These are phyloP conservation scores for Pyrus bretschneideri DNA, from an alignment of 306 rosid species.

Conservation along the genomic window DNA sequence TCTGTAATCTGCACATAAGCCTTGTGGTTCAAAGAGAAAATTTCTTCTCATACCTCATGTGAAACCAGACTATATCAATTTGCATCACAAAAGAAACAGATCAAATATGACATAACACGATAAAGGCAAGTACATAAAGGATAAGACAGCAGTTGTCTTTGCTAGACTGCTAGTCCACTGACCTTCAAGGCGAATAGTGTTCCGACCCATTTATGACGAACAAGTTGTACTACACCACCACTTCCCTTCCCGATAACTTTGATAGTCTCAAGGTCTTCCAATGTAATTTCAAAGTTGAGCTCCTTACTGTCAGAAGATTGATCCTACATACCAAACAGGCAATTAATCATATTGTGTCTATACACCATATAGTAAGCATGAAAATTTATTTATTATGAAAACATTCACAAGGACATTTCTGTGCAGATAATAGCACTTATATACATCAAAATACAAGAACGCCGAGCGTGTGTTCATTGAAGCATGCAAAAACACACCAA, in stretches of 20 bases:
- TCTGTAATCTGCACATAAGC: neutral
- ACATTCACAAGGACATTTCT: neutral
- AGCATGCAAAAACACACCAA: neutral
- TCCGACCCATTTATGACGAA: constrained; percentile 94
- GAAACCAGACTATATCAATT: neutral
- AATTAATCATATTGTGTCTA: neutral
- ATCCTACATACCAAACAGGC: constrained; percentile 21
- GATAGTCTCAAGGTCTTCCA: constrained; percentile 83
- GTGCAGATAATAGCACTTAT: neutral
- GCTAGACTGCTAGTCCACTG: constrained; percentile 3
- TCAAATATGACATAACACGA: neutral
- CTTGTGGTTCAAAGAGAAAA: neutral
- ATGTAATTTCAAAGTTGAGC: constrained; percentile 56
- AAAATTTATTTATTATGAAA: neutral
- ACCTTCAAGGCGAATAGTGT: constrained; percentile 90
- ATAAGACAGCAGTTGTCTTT: neutral
- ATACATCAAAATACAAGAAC: neutral
- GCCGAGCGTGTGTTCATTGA: neutral
- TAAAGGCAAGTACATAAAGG: constrained; percentile 10
- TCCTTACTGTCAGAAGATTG: constrained; percentile 79
- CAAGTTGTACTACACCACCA: constrained; percentile 97
- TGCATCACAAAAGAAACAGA: neutral
- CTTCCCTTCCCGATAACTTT: constrained; percentile 96
- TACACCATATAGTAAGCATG: neutral
- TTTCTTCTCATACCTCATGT: neutral